A percentile compares a stretch with the other conserved stretches of the same genome.
Evolutionary conservation across 148 eudicot genomes (phyloP).

Genomic region (Dysphania ambrosioides): DNA sequence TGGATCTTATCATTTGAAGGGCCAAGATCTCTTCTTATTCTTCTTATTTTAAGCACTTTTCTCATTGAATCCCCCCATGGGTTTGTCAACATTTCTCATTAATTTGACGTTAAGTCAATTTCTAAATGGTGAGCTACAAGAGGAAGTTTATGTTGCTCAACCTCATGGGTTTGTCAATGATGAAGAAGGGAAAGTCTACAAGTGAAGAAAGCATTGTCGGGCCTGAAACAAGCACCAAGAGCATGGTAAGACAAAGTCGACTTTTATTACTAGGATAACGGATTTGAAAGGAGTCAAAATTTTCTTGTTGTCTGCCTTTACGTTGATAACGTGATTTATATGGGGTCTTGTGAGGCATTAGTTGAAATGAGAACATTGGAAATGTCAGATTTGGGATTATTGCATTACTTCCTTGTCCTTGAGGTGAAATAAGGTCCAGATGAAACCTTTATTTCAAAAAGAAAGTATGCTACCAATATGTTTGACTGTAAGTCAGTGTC

Average conservation of each 20-base stretch:
- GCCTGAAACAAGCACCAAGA: too few relatives aligned
- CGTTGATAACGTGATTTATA: background rate
- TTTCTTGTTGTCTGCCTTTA: constrained; percentile 4
- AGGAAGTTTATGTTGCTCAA: background rate
- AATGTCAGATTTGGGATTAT: background rate
- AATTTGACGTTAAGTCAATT: background rate
- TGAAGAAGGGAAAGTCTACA: background rate
- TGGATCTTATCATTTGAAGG: too few relatives aligned
- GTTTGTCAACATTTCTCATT: too few relatives aligned
- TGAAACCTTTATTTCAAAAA: background rate
- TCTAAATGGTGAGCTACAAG: too few relatives aligned
- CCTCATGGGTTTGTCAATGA: background rate
- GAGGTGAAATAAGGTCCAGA: background rate
- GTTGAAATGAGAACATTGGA: background rate
- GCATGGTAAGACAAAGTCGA: too few relatives aligned
- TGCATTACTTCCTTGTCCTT: background rate
- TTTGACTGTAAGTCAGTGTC: too few relatives aligned
- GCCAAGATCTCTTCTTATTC: too few relatives aligned
- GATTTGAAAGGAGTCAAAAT: too few relatives aligned
- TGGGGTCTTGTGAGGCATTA: background rate
- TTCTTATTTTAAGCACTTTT: too few relatives aligned
- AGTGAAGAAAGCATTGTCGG: background rate
- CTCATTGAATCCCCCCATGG: too few relatives aligned
- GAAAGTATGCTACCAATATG: too few relatives aligned
- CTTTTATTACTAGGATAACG: too few relatives aligned